Percentiles rank a stretch among this genome's conserved stretches.
Evolutionary conservation across 78 protist genomes (phyloP).

Genomic region (Dictyostelium capitatum): DNA sequence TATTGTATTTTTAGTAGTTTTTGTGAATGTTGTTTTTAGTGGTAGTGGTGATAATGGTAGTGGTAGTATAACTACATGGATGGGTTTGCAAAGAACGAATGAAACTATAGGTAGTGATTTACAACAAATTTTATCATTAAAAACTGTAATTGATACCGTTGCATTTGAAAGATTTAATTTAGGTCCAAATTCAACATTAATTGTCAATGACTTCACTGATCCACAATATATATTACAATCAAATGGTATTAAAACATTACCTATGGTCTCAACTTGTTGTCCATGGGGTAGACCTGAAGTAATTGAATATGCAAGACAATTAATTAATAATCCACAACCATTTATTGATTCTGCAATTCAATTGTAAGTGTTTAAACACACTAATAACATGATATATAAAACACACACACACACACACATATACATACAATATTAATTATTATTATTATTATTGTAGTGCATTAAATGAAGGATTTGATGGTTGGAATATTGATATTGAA

Average conservation of each 20-base stretch:
- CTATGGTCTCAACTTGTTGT: conserved; percentile 70
- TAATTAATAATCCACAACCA: conserved; percentile 79
- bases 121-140: conserved; percentile 45
- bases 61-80: conserved; percentile 58
- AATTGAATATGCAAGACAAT: conserved; percentile 66
- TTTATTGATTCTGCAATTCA: conserved; percentile 66
- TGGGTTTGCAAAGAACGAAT: conserved; percentile 82
- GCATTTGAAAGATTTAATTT: conserved; percentile 79
- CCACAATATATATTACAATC: background rate
- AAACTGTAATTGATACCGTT: background rate
- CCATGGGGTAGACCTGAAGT: conserved; percentile 79
- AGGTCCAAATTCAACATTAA: conserved; percentile 73
- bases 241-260: background rate
- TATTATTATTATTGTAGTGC: background rate
- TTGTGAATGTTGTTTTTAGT: too few relatives aligned
- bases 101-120: conserved; percentile 66
- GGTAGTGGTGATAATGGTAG: background rate
- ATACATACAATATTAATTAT: too few relatives aligned
- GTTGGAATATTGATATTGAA: conserved; percentile 83
- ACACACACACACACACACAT: too few relatives aligned
- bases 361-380: too few relatives aligned
- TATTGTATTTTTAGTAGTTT: too few relatives aligned
- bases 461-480: conserved; percentile 71
- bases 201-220: conserved; percentile 70
- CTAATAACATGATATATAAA: background rate